Evolutionary conservation across 495 filamentous ascomycete genomes (phyloP).

Genomic region (Penicillium waksmanii): DNA sequence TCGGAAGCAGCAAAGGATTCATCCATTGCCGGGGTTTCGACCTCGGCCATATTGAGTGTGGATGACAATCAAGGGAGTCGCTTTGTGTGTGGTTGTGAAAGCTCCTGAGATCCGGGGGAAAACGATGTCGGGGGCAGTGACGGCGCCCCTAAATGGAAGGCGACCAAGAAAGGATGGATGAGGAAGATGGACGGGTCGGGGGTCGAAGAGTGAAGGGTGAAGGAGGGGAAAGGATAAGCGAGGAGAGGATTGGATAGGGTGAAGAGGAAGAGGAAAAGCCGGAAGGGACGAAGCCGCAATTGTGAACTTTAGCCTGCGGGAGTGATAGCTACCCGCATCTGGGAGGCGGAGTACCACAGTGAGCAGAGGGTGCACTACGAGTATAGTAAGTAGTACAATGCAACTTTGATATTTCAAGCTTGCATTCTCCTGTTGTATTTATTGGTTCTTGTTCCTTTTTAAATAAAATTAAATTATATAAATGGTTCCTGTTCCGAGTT

Average conservation of each 20-base stretch:
- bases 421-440: too few species aligned
- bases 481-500: too few species aligned
- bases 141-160: conserved; percentile 27
- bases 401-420: too few species aligned
- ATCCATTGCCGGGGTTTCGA: conserved; percentile 46
- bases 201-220: conserved; percentile 13
- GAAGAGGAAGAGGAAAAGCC: conserved; percentile 25
- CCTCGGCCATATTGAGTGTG: conserved; percentile 41
- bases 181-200: conserved; percentile 7
- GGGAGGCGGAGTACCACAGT: not conserved
- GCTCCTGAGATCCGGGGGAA: conserved; percentile 10
- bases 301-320: conserved; percentile 1
- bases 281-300: conserved; percentile 26
- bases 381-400: too few species aligned
- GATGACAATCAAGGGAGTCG: conserved; percentile 10
- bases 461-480: too few species aligned
- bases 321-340: conserved; percentile 35
- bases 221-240: conserved; percentile 21
- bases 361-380: too few species aligned
- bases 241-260: conserved; percentile 10
- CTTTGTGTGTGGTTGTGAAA: conserved; percentile 10
- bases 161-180: conserved; percentile 12
- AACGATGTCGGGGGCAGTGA: conserved; percentile 9
- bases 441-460: too few species aligned
- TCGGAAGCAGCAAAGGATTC: conserved; percentile 52